Conservation (phyloP, 192 early-diverging fungal species). For the Backusella sp. region DNA sequence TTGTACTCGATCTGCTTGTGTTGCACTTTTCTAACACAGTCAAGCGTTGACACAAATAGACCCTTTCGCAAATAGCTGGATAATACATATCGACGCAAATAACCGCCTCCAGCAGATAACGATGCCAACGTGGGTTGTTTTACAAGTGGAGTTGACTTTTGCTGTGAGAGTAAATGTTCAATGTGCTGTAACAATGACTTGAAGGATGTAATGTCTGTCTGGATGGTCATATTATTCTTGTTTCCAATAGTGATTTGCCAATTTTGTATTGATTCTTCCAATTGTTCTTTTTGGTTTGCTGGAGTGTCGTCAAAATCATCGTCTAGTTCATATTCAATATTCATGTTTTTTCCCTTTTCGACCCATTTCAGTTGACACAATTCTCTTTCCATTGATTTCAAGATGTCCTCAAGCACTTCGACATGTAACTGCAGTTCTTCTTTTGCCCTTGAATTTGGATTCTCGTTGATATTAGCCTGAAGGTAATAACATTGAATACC, state of each 20-base stretch:
- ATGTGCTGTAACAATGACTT: not conserved
- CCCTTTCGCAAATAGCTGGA: conserved; percentile 8
- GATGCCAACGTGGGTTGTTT: not conserved
- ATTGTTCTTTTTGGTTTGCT: not conserved
- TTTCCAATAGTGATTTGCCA: not conserved
- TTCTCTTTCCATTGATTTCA: conserved; percentile 10
- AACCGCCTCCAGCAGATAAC: not conserved
- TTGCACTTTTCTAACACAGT: not conserved
- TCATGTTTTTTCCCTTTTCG: not conserved
- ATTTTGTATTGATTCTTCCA: not conserved
- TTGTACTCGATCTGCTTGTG: not conserved
- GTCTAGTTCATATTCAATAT: not conserved
- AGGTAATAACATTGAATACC: conserved; percentile 17
- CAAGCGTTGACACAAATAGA: not conserved
- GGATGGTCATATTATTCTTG: not conserved
- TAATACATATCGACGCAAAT: not conserved
- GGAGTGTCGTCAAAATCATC: not conserved
- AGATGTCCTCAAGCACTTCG: not conserved
- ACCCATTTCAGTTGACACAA: not conserved
- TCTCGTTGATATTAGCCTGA: not conserved
- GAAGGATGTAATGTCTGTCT: conserved; percentile 4
- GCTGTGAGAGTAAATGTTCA: not conserved
- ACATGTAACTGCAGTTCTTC: not conserved
- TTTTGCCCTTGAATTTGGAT: not conserved
- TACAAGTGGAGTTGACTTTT: not conserved